phyloP scores from a whole-genome alignment of 1,284 basidiomycete species.

The Thecaphora frezii region DNA sequence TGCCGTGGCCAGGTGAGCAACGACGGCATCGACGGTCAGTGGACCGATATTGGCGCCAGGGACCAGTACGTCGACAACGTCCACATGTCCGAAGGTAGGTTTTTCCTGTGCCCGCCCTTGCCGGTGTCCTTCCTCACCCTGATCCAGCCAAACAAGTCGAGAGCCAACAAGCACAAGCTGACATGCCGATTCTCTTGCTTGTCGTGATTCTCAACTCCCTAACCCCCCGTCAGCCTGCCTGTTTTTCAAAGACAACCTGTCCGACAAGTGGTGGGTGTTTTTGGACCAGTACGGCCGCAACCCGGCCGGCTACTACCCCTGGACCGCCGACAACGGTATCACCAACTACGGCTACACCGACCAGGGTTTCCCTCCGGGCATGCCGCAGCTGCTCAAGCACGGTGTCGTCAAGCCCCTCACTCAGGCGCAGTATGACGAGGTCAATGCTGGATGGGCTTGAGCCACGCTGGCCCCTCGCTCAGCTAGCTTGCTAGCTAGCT shows the following conservation, averaged over 20 bases:
- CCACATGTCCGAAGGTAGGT: slow-evolving; percentile 5
- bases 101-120: too few species aligned
- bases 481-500: too few species aligned
- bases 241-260: slow-evolving; percentile 14
- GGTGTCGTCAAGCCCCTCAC: slow-evolving; percentile 27
- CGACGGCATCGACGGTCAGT: slow-evolving; percentile 10
- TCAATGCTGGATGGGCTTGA: slow-evolving; percentile 11
- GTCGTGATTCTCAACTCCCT: too few species aligned
- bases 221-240: slow-evolving; percentile 6
- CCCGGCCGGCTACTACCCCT: slow-evolving; percentile 19
- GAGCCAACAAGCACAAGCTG: too few species aligned
- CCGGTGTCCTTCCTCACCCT: too few species aligned
- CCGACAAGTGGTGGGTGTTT: too few species aligned
- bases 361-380: slow-evolving; percentile 19
- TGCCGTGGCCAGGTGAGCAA: slow-evolving; percentile 19
- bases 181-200: too few species aligned
- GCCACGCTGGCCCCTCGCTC: too few species aligned
- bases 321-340: slow-evolving; percentile 14
- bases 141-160: too few species aligned
- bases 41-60: slow-evolving; percentile 10
- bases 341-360: slow-evolving; percentile 17
- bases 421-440: slow-evolving; percentile 30
- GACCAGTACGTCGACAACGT: slow-evolving; percentile 14
- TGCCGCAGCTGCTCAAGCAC: slow-evolving; percentile 24
- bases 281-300: slow-evolving; percentile 8